These are phyloP conservation scores for Kazachstania sp. DNA, from an alignment of 1,139 yeast species.

Conservation along the genomic window DNA sequence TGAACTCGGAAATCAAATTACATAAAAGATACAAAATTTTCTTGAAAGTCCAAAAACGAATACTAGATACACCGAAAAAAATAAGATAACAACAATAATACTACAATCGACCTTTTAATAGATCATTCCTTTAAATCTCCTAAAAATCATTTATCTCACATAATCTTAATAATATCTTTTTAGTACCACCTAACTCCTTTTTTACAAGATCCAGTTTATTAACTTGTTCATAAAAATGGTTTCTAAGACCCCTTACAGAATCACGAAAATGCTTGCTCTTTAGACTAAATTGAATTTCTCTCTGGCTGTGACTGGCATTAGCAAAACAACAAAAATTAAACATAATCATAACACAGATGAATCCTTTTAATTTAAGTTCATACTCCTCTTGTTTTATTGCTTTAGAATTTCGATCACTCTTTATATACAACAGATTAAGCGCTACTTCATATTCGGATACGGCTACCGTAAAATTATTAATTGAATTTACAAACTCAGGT, in stretches of 20 bases:
- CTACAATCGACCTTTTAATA: too few species aligned
- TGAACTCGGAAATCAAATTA: too few species aligned
- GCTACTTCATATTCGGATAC: not conserved
- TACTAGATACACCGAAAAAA: too few species aligned
- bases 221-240: too few species aligned
- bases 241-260: too few species aligned
- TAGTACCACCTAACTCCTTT: too few species aligned
- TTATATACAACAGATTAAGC: not conserved
- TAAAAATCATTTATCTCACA: not conserved
- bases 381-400: not conserved
- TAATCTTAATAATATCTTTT: not conserved
- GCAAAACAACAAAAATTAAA: not conserved
- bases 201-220: too few species aligned
- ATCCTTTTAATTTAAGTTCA: not conserved
- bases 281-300: not conserved
- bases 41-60: too few species aligned
- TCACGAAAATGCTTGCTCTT: too few species aligned
- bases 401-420: not conserved
- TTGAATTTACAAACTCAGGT: not conserved
- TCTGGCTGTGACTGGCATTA: not conserved
- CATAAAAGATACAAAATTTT: too few species aligned
- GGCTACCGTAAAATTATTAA: not conserved
- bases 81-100: too few species aligned
- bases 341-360: slow-evolving; percentile 1
- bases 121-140: too few species aligned